Percentiles rank a stretch among this genome's conserved stretches.
phyloP scores from a whole-genome alignment of 805 yeast species.

The Lachancea meyersii region DNA sequence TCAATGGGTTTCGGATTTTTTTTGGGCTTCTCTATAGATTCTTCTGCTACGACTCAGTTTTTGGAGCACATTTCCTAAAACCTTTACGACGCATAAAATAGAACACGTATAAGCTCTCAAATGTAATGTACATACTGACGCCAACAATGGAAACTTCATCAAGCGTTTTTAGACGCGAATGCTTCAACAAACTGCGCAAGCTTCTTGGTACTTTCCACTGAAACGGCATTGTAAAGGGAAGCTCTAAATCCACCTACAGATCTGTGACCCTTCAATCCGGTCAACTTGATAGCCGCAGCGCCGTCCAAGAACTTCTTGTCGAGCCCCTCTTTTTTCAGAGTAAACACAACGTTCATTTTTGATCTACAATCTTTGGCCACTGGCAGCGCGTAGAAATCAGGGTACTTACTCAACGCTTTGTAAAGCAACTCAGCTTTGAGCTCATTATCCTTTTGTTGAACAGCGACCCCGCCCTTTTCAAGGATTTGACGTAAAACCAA shows the following conservation, averaged over 20 bases:
- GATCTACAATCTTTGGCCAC: slow-evolving; percentile 65
- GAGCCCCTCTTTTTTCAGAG: slow-evolving; percentile 52
- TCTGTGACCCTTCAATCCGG: slow-evolving; percentile 91
- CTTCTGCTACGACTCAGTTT: too few relatives aligned
- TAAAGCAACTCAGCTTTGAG: slow-evolving; percentile 63
- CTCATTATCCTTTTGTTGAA: slow-evolving; percentile 51
- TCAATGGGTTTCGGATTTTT: too few relatives aligned
- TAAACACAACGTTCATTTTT: slow-evolving; percentile 90
- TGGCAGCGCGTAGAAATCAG: slow-evolving; percentile 59
- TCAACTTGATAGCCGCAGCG: slow-evolving; percentile 53
- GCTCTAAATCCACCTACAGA: slow-evolving; percentile 97
- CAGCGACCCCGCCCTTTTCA: slow-evolving; percentile 62
- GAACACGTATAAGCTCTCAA: too few relatives aligned
- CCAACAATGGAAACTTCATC: background rate
- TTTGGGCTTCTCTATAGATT: too few relatives aligned
- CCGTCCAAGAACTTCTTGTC: slow-evolving; percentile 66
- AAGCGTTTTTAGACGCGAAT: slow-evolving; percentile 42
- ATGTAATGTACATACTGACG: background rate
- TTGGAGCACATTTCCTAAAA: too few relatives aligned
- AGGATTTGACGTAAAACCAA: slow-evolving; percentile 64
- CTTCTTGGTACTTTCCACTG: slow-evolving; percentile 49
- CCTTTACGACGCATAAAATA: too few relatives aligned
- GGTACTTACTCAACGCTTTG: slow-evolving; percentile 54
- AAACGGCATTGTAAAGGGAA: slow-evolving; percentile 84
- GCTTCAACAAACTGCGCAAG: slow-evolving; percentile 52